phyloP scores from a whole-genome alignment of 2,329 filamentous ascomycete genomes.

The Teratosphaeria gauchensis region DNA sequence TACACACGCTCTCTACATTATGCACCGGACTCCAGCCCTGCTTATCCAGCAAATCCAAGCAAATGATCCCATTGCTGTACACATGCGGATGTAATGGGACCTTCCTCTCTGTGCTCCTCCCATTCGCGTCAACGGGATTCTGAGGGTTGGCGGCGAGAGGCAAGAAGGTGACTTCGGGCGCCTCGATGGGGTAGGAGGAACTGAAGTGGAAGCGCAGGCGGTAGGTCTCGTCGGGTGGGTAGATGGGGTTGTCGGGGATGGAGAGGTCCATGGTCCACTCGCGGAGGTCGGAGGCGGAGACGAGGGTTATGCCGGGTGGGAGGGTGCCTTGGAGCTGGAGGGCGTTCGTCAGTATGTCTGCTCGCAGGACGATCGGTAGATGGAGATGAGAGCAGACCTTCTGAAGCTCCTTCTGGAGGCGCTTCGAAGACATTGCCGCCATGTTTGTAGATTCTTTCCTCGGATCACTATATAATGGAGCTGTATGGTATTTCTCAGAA shows the following conservation, averaged over 20 bases:
- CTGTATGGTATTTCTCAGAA: no score
- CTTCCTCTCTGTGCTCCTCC: conserved; percentile 33
- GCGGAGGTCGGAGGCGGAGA: conserved; percentile 71
- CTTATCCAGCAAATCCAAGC: conserved; percentile 78
- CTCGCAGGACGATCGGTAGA: neutral
- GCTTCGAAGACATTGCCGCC: conserved; percentile 27
- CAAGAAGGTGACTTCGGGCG: conserved; percentile 81
- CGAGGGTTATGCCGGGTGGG: conserved; percentile 63
- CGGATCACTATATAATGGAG: neutral
- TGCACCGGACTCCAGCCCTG: conserved; percentile 95
- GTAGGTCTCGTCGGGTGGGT: conserved; percentile 62
- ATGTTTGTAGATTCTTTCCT: conserved; percentile 6
- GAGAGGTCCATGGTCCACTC: conserved; percentile 89
- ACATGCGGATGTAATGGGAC: conserved; percentile 96
- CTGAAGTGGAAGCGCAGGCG: conserved; percentile 82
- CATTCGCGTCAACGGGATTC: neutral
- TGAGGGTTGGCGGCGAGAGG: neutral
- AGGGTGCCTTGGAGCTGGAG: conserved; percentile 45
- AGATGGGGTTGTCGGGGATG: conserved; percentile 90
- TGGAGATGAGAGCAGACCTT: conserved; percentile 34
- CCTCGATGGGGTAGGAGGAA: conserved; percentile 82
- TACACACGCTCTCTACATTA: conserved; percentile 92
- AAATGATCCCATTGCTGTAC: conserved; percentile 98
- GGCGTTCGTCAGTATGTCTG: neutral
- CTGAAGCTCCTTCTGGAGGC: conserved; percentile 44